Evolutionary conservation across 1,284 basidiomycete genomes (phyloP).

Genomic region (Austroboletus olivaceoglutinosus): DNA sequence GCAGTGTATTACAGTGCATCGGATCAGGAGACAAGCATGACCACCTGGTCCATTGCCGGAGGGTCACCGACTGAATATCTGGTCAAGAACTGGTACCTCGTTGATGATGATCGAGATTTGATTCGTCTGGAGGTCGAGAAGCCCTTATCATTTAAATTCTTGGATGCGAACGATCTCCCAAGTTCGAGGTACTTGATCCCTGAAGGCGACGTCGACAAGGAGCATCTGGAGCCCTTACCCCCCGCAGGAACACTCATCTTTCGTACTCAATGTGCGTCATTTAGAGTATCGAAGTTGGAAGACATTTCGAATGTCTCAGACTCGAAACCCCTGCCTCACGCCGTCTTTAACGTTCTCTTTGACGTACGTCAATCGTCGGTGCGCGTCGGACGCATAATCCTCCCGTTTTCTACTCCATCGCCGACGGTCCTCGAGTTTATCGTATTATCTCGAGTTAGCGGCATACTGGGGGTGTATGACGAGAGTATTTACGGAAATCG

Average conservation of each 20-base stretch:
- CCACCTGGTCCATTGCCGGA: too few relatives aligned
- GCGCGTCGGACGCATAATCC: conserved; percentile 18
- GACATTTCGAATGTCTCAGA: background rate
- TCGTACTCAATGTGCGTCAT: background rate
- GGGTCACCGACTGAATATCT: background rate
- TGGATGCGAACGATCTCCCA: background rate
- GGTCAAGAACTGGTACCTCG: background rate
- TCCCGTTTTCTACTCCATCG: conserved; percentile 14
- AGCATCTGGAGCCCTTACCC: background rate
- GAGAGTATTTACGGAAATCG: conserved; percentile 9
- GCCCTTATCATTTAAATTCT: background rate
- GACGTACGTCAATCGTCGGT: background rate
- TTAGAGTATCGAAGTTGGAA: background rate
- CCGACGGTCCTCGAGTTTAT: conserved; percentile 11
- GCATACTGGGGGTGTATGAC: conserved; percentile 9
- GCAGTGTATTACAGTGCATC: background rate
- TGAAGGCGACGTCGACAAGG: background rate
- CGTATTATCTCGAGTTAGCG: too few relatives aligned
- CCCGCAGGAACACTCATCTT: background rate
- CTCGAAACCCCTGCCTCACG: background rate
- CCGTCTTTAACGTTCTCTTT: conserved; percentile 15
- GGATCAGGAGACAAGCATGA: background rate
- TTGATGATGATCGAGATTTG: background rate
- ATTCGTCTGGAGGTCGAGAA: background rate
- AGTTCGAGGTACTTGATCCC: background rate